Evolutionary conservation across 805 yeast genomes (phyloP), one percentile per base, ranked within the genome.

Genomic region (Saccharomycopsis sp.): DNA sequence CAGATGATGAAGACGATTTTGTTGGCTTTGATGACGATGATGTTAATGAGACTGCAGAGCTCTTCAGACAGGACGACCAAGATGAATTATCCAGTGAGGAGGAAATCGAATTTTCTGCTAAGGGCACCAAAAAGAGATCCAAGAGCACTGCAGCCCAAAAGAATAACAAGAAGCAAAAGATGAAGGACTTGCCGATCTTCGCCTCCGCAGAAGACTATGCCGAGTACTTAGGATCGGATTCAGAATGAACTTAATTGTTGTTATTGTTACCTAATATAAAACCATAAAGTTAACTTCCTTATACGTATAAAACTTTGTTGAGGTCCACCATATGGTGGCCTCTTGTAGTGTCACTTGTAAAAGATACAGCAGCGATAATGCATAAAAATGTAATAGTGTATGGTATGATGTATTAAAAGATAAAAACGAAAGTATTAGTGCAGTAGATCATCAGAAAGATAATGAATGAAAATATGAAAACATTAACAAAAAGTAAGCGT

Each of bases 141-240:
- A 24, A 68, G 65, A 60, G 65, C 22, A 64, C 64, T 68, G 66
- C 71, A 58, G 72, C 73, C 50, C 61, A 62, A 22, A 66, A 66
- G 61, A 75, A 73, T 63, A 64, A 77, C 19, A 83, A 80, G 75
- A 82, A 77, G 68, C 72, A 76, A 52, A 84, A 81, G 70, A 73
- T 87, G 66, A 84, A 81, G 67, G 82, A 79, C 53, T 75, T 92
- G 61, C 97, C 97, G 22, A 77, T 84, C 20, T 92, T 90, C 74
- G 97, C 97, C 1, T 85, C 91, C 52, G 96, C 85, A 8, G 97
- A 88, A 49, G 96, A 88, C 62, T 91, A 90, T 69, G 85, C 93
- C 25, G 77, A 88, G 68, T 85, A 84, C 65, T 73, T 88, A 69
- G 78, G 78, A 29, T 84, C 87, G 15, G 88, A 85, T 29, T 87